Evolutionary conservation across 2,329 filamentous ascomycete genomes (phyloP), one percentile per base, ranked within the genome.

Genomic region (Diaporthe sp.): DNA sequence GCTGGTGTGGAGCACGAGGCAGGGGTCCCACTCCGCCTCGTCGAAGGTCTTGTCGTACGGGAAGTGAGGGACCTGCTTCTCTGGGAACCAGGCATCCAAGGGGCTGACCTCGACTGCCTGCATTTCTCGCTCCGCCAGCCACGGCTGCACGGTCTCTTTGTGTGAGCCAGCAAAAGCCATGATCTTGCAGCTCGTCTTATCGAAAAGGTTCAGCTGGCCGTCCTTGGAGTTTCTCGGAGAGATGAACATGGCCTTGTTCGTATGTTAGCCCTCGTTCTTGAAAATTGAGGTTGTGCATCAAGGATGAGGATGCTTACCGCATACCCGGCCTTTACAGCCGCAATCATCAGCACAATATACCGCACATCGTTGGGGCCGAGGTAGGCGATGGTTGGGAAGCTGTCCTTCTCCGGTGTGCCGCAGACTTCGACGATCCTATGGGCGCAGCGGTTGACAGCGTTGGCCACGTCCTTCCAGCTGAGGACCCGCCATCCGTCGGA

Each of bases 171-270:
- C 79, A 72, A 83, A 86, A 58, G 79, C 81, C 25, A 89, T 46
- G n/a, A 81, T 78, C 57, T 82, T 80, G 79, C 87, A 88, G 72
- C 86, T 80, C 0, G 87, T 87, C 34, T 80, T 81, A 44, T 87
- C 82, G 49, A 89, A 85, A 0, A 89, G 82, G 49, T 84, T 85
- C 19, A 87, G 74, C 75, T 88, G 86, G 3, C 83, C 86, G 60
- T 87, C 86, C 8, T 82, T 80, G 2, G 85, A 84, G 76, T 88
- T 89, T 3, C 87, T 84, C 0, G 85, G 83, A 25, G 86, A 88
- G 57, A 88, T 84, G 55, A 87, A 84, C 9, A 88, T 80, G 4
- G 84, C 83, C 82, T 85, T 25, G 3, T 9, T 13, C 4, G 10
- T 4, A 0, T 5, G 53, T 68, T 19, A 67, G 68, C 37, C 13